These are phyloP conservation scores for Haberlea rhodopensis DNA, from an alignment of 257 asterid species.

Conservation along the genomic window DNA sequence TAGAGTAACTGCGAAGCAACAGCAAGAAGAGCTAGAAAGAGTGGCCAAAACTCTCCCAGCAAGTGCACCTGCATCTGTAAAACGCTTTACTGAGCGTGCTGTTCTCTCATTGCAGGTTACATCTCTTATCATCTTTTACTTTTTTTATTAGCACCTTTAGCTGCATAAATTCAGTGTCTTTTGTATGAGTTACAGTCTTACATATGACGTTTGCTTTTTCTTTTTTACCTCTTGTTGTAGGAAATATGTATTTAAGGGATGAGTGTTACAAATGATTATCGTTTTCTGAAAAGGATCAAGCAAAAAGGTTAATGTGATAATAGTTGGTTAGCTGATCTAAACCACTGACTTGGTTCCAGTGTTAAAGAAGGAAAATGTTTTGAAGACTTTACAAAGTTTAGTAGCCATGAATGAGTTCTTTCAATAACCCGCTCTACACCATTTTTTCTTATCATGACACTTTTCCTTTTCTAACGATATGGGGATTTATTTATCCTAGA, in stretches of 20 bases:
- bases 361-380: background rate
- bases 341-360: background rate
- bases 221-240: background rate
- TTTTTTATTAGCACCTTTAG: constrained; percentile 3
- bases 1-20: constrained; percentile 84
- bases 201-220: constrained; percentile 8
- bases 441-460: too few species aligned
- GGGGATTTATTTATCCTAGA: background rate
- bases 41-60: constrained; percentile 81
- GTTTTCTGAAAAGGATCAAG: background rate
- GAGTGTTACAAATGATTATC: background rate
- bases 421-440: too few species aligned
- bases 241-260: constrained; percentile 10
- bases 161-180: background rate
- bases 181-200: constrained; percentile 7
- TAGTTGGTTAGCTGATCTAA: background rate
- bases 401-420: too few species aligned
- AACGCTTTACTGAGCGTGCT: constrained; percentile 69
- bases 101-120: constrained; percentile 82
- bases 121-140: constrained; percentile 21
- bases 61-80: constrained; percentile 67
- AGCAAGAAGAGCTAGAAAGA: constrained; percentile 69
- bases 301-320: background rate
- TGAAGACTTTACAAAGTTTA: background rate
- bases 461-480: background rate